These are phyloP conservation scores for Hura crepitans DNA, from an alignment of 441 rosid genomes.

Conservation along the genomic window DNA sequence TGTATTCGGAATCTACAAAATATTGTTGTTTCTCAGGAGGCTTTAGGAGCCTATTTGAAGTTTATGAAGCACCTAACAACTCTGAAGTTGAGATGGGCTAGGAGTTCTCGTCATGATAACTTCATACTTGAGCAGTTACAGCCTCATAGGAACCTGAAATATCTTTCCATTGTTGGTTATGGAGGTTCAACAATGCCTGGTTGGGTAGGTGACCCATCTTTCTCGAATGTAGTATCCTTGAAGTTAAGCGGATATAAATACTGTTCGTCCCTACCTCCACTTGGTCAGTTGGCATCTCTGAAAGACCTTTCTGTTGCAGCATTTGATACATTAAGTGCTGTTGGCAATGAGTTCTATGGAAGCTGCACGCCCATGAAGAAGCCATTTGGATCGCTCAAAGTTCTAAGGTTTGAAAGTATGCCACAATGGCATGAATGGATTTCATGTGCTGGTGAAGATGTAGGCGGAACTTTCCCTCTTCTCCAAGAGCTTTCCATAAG, in stretches of 20 bases:
- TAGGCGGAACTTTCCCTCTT: neutral
- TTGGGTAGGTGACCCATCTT: constrained; percentile 31
- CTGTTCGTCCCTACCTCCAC: neutral
- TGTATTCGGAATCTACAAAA: constrained; percentile 35
- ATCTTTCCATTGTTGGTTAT: constrained; percentile 20
- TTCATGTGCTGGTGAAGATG: neutral
- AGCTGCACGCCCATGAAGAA: neutral
- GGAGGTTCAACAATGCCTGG: constrained; percentile 33
- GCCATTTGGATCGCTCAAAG: constrained; percentile 4
- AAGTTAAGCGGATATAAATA: neutral
- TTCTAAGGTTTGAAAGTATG: constrained; percentile 6
- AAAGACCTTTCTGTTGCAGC: neutral
- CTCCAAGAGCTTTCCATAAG: constrained; percentile 5
- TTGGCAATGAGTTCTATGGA: constrained; percentile 11
- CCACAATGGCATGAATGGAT: neutral
- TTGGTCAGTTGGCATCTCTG: constrained; percentile 10
- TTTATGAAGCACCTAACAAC: constrained; percentile 24
- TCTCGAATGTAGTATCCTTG: constrained; percentile 21
- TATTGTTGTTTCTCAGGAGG: constrained; percentile 25
- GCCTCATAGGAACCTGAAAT: constrained; percentile 14
- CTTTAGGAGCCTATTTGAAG: constrained; percentile 31
- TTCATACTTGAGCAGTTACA: constrained; percentile 9
- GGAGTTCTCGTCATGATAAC: constrained; percentile 15
- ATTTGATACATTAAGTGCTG: neutral
- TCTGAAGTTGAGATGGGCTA: constrained; percentile 31